Base-by-base conservation (phyloP, 345 rosid species). In the Lepidium didymum region DNA sequence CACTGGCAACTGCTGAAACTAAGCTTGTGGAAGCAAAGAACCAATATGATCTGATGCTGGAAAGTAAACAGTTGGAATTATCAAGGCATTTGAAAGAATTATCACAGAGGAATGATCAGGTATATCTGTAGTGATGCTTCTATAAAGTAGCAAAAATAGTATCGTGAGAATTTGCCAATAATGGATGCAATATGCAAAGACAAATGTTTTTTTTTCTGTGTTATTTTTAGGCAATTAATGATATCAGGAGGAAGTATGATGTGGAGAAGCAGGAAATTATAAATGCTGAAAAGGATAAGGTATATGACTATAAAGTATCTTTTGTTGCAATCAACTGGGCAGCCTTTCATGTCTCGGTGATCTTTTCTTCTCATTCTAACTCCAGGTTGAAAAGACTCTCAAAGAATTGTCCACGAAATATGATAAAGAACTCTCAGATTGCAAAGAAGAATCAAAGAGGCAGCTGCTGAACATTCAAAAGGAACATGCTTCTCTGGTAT, bases 41-140 rank as follows among this genome's bases (percentile, higher is more conserved):
- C 70, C 90, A 90, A 44, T 73, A 86, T 55, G 96, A 90, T 72
- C 65, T 68, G 75, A 81, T 90, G 90, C 87, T 92, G 18, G 98
- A 85, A 74, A 84, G 81, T 70, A 92, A 92, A 70, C 89, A 90
- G 72, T 68, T 82, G 78, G 98, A 90, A 72, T 72, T 90, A 42
- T 88, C 96, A 40, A 81, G 85, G 79, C 97, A 90, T 70, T 75
- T 93, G 85, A 88, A 90, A 83, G 98, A 93, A 70, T 78, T 90
- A 70, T 88, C 92, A 78, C 94, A 81, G 77, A 89, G 86, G 75
- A 92, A 89, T 72, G 98, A 92, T 69, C 91, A 87, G 96, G 98
- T 89, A 40, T 36, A 21, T 68, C 50, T 70, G 76, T 37, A 73
- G 43, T 62, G 15, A n/a, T 74, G 56, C 55, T 63, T 45, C 60